phyloP scores from a whole-genome alignment of 257 asterid genomes.

The Solanum piurae region DNA sequence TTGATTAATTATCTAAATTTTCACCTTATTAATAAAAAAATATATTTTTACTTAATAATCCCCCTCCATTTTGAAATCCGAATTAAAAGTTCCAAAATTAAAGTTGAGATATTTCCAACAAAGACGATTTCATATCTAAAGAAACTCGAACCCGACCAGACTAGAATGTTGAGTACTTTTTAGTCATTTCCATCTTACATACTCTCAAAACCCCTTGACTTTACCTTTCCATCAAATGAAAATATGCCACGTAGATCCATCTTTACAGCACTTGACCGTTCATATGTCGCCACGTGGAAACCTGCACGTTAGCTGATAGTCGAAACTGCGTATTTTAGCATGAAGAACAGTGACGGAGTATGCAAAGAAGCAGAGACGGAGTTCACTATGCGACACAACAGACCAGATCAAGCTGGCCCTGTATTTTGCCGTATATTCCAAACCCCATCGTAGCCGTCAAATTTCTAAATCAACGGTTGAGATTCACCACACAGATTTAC shows the following conservation, averaged over 20 bases:
- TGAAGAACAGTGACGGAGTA: neutral
- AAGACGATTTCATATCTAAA: too few relatives aligned
- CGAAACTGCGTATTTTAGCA: neutral
- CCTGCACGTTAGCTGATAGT: neutral
- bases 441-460: neutral
- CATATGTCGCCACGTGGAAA: neutral
- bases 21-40: too few relatives aligned
- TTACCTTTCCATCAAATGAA: neutral
- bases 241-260: neutral
- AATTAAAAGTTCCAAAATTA: too few relatives aligned
- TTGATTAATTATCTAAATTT: too few relatives aligned
- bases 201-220: neutral
- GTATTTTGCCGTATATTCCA: constrained; percentile 14
- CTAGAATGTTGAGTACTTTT: neutral
- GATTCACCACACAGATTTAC: neutral
- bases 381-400: constrained; percentile 9
- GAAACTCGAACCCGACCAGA: accelerated
- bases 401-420: constrained; percentile 4
- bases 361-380: constrained; percentile 12
- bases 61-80: neutral
- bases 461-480: neutral
- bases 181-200: neutral
- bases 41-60: neutral
- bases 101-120: neutral
- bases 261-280: neutral